Base-by-base conservation (phyloP, 495 filamentous ascomycete genomes). In the Bombardia bombarda region DNA sequence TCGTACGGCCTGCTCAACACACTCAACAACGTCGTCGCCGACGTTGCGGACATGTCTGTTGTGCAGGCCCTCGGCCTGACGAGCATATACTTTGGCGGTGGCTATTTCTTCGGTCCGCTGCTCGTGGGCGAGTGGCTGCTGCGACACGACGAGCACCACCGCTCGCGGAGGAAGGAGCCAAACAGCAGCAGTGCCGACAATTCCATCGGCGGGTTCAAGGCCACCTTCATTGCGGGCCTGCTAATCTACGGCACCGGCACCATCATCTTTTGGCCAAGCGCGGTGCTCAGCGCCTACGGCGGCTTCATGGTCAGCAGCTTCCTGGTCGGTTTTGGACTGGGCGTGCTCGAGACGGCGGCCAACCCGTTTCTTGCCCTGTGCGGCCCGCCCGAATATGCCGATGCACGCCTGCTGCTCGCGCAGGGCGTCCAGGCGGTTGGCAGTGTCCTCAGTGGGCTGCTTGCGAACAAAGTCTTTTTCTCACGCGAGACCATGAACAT, bases 401-500 rank as follows among this genome's bases (percentile, higher is more conserved):
- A 78, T 38, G 68, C 63, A 42, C 72, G 84, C 23, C 72, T 88
- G 40, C 77, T 85, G 30, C 52, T 86, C 12, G 74, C 82, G 1
- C 83, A 86, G 52, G 81, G 70, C 9, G 72, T 87, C 35, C 82
- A 87, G 50, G 83, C 72, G 3, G 67, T 84, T 22, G 78, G 80
- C 6, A 80, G 77, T 17, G 75, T 86, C 28, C 61, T 87, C 20
- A 78, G 72, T 18, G 80, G 80, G 1, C 63, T 85, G 0, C 66
- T 89, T 12, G 83, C 79, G 3, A 75, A 82, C 10, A 80, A 77
- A 41, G 81, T 78, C 17, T 83, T 86, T 62, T 88, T 87, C 58
- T 41, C 31, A 20, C 34, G 32, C 4, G n/a, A n/a, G n/a, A n/a
- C n/a, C n/a, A 40, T 52, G 14, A 54, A 47, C 34, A 40, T 40